Conservation (phyloP, 2,329 filamentous ascomycete genomes). For the Monilinia fructigena region DNA sequence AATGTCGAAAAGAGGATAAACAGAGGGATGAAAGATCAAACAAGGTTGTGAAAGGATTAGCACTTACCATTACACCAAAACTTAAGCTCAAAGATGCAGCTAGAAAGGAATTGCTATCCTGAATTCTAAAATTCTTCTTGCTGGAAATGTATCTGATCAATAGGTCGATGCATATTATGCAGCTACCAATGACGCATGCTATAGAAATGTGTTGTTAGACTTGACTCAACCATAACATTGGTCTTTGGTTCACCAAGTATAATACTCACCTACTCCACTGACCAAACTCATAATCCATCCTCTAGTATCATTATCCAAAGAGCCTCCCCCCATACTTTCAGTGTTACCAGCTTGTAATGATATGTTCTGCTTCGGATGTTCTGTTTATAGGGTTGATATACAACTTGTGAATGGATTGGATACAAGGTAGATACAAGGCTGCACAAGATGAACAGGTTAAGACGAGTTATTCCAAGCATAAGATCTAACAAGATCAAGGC, state of each 20-base stretch:
- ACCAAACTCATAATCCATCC: conserved; percentile 93
- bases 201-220: conserved; percentile 1
- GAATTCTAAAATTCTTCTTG: conserved; percentile 76
- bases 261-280: conserved; percentile 64
- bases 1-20: neutral
- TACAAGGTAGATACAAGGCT: neutral
- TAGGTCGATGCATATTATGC: conserved; percentile 83
- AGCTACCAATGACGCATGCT: conserved; percentile 71
- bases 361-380: neutral
- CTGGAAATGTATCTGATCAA: conserved; percentile 71
- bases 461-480: neutral
- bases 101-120: conserved; percentile 85
- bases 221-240: neutral
- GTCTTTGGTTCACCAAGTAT: neutral
- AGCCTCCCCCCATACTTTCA: conserved; percentile 28
- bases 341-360: neutral
- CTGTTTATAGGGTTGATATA: neutral
- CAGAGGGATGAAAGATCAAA: too few species aligned
- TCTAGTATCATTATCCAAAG: conserved; percentile 73
- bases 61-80: conserved; percentile 90
- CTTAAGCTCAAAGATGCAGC: conserved; percentile 87
- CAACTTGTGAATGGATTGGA: neutral
- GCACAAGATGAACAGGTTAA: neutral
- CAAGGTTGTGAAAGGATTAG: conserved; percentile 9
- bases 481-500: neutral